Evolutionary conservation across 345 rosid species (phyloP), one percentile per base, ranked within the genome.

Genomic region (Hibiscus syriacus): DNA sequence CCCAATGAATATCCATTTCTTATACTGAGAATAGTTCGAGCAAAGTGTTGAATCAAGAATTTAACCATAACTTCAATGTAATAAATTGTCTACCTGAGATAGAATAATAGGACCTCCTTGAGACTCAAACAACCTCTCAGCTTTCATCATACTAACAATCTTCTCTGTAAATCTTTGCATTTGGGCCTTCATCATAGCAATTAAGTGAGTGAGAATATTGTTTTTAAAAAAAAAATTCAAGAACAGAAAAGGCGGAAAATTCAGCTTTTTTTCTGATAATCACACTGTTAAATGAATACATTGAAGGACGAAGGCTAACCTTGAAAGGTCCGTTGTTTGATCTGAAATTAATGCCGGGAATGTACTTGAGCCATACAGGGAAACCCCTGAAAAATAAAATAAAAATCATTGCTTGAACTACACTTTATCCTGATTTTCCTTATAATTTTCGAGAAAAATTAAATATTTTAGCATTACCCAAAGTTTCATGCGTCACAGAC

Each of bases 401-500:
- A 43, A 29, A 54, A 73, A 38, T 12, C 13, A 66, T 75, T 60
- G 69, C 59, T 57, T 69, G 23, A 67, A 39, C n/a, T 63, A 34
- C 41, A 59, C 46, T 57, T 38, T 41, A 50, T 41, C 38, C 7
- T 36, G 64, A 60, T 17, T 13, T 26, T 16, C 23, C 48, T 19
- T n/a, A 53, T 58, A 34, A 25, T 8, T 72, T 41, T 14, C 3
- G 34, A 46, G 34, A 46, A 50, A 26, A 48, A 6, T 27, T 19
- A 5, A 66, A 30, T 27, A 46, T 14, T 50, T 61, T 56, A 56
- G 32, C 41, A 62, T 76, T 88, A 94, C 99, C 99, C 98, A 54
- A 94, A 92, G 77, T 94, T 92, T 97, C 98, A 94, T 71, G 92
- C 98, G 2, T 98, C 99, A 72, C 99, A 94, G 76, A 88, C 88